phyloP scores from a whole-genome alignment of 441 rosid genomes.

The Populus tomentosa region DNA sequence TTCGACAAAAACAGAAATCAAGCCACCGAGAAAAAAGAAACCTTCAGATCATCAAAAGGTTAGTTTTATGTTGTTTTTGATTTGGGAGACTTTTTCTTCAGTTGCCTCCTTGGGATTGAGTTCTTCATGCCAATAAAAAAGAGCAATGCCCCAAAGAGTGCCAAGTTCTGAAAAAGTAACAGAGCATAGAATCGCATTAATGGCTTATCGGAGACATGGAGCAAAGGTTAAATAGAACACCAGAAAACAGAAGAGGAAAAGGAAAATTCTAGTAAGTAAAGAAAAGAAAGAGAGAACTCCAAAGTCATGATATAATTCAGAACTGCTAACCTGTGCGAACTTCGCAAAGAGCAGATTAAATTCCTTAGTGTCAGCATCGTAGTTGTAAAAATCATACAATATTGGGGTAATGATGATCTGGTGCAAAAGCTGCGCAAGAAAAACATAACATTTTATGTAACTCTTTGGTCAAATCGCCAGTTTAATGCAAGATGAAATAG shows the following conservation, averaged over 20 bases:
- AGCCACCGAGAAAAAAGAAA: not conserved
- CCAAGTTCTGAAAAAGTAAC: conserved; percentile 44
- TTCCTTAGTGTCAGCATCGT: conserved; percentile 50
- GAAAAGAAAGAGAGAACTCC: not conserved
- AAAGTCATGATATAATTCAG: not conserved
- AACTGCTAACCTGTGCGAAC: conserved; percentile 50
- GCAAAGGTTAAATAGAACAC: not conserved
- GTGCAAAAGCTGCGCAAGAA: conserved; percentile 50
- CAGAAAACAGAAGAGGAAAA: not conserved
- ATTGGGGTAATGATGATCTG: conserved; percentile 56
- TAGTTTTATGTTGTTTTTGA: conserved; percentile 36
- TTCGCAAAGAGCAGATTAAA: conserved; percentile 45
- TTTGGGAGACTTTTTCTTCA: conserved; percentile 56
- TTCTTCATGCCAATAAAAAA: conserved; percentile 82
- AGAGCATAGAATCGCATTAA: not conserved
- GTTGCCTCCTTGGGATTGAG: conserved; percentile 60
- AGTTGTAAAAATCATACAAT: conserved; percentile 71
- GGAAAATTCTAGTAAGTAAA: not conserved
- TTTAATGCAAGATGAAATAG: not conserved
- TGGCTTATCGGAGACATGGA: not conserved
- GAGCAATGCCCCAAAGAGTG: conserved; percentile 66
- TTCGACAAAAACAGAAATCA: conserved; percentile 1
- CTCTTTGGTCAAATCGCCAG: not conserved
- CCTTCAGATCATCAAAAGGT: not conserved
- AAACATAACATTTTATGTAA: not conserved